These are phyloP conservation scores for Vaccinium darrowii DNA, from an alignment of 148 eudicot species.

Conservation along the genomic window DNA sequence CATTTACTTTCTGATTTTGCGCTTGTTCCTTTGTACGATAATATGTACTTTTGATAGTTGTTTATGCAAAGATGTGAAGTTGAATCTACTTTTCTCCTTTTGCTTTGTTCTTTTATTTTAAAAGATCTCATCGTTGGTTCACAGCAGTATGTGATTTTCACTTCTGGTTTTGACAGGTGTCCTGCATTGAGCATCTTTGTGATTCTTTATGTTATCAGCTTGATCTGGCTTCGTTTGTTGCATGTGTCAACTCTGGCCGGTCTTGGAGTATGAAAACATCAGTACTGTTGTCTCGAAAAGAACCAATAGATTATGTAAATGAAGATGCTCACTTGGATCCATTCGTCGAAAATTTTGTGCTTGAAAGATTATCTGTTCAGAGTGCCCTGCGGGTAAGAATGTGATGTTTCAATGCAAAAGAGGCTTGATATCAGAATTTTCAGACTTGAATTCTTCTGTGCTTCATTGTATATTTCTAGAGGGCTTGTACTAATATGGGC, in stretches of 20 bases:
- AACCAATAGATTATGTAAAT: constrained; percentile 33
- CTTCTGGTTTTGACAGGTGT: constrained; percentile 51
- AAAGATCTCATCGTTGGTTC: constrained; percentile 4
- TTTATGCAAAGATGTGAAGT: not conserved
- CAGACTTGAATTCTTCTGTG: not conserved
- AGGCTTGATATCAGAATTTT: not conserved
- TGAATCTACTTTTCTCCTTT: not conserved
- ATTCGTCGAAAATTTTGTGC: constrained; percentile 90
- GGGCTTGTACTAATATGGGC: not conserved
- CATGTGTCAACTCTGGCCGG: constrained; percentile 86
- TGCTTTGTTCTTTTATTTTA: not conserved
- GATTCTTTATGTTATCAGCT: constrained; percentile 91
- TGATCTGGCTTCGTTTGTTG: constrained; percentile 97
- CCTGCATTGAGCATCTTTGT: constrained; percentile 83
- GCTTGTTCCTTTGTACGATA: not conserved
- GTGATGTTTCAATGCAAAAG: not conserved
- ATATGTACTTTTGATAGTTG: not conserved
- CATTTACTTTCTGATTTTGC: constrained; percentile 4
- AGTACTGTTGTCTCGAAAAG: constrained; percentile 69
- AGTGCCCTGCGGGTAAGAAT: constrained; percentile 84
- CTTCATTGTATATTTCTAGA: not conserved
- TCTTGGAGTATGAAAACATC: constrained; percentile 79
- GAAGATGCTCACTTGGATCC: constrained; percentile 67
- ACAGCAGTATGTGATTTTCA: not conserved
- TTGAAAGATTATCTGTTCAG: constrained; percentile 90